Evolutionary conservation across 306 rosid species (phyloP), one percentile per base, ranked within the genome.

Genomic region (Prunus davidiana): DNA sequence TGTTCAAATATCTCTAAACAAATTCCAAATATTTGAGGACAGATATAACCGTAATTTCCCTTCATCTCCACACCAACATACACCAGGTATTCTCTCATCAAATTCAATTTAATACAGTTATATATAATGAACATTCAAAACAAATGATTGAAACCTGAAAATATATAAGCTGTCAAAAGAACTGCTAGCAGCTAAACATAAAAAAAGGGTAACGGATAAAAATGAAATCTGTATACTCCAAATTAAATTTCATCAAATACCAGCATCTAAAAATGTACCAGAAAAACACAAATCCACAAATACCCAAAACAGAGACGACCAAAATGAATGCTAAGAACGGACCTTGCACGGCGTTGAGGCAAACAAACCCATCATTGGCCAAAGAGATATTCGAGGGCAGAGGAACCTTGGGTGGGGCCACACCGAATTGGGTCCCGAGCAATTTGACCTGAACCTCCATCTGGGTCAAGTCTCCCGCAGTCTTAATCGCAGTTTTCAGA

Each of bases 401-500:
- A 0, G 99, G 98, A 72, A 79, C 83, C 3, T 1, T 43, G 0
- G 99, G 97, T 7, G 97, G 86, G 71, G 80, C 90, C 5, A 93
- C 93, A 0, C 99, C 99, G 32, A 86, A 92, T 67, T 87, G 93
- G 3, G 92, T 86, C n/a, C 99, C 99, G 7, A 89, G 28, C 62
- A 96, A 67, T 1, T 85, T 11, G 73, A 96, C 84, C 91, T 83
- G 86, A 57, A 82, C 90, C 79, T 85, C 83, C 96, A 89, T 93
- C 96, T 96, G 98, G 51, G 84, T 81, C 81, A 88, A 32, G 62
- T 96, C 99, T 0, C 99, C 99, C 1, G 99, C 99, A 0, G 99
- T 96, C 75, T 89, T 87, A 18, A 83, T 85, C 64, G 99, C 99
- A 52, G 99, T 91, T 79, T 89, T 89, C 76, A 96, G 96, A 82